Evolutionary conservation across 2,329 filamentous ascomycete species (phyloP).

Genomic region (Phyllosticta citriasiana): DNA sequence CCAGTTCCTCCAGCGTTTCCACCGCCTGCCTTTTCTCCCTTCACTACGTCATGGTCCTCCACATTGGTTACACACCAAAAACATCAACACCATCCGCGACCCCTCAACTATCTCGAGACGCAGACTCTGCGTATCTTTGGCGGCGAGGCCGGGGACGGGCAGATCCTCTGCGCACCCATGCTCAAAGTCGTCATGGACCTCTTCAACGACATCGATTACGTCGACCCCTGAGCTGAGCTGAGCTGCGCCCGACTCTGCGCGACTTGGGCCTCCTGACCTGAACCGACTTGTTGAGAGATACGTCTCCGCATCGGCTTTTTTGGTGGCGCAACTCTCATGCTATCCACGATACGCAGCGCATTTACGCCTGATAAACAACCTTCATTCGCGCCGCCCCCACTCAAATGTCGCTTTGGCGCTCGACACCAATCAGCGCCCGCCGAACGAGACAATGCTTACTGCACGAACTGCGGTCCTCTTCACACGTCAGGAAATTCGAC

Average conservation of each 20-base stretch:
- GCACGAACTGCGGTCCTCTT: neutral
- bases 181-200: slow-evolving; percentile 37
- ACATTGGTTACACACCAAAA: slow-evolving; percentile 13
- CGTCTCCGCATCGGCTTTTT: neutral
- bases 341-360: neutral
- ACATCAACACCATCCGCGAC: slow-evolving; percentile 26
- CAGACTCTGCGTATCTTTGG: slow-evolving; percentile 35
- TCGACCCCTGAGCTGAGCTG: slow-evolving; percentile 26
- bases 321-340: neutral
- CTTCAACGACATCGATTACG: slow-evolving; percentile 36
- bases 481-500: neutral
- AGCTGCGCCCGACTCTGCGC: neutral
- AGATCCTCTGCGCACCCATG: slow-evolving; percentile 34
- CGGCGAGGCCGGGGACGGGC: slow-evolving; percentile 32
- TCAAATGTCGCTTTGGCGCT: neutral
- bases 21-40: neutral
- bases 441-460: neutral
- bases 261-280: neutral
- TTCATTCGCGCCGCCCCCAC: neutral
- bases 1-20: neutral
- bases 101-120: slow-evolving; percentile 20
- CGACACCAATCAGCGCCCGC: neutral
- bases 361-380: neutral
- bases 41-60: slow-evolving; percentile 14
- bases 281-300: neutral